Conservation (phyloP, 371 early-diverging fungal species). For the Rhizopus delemar region DNA sequence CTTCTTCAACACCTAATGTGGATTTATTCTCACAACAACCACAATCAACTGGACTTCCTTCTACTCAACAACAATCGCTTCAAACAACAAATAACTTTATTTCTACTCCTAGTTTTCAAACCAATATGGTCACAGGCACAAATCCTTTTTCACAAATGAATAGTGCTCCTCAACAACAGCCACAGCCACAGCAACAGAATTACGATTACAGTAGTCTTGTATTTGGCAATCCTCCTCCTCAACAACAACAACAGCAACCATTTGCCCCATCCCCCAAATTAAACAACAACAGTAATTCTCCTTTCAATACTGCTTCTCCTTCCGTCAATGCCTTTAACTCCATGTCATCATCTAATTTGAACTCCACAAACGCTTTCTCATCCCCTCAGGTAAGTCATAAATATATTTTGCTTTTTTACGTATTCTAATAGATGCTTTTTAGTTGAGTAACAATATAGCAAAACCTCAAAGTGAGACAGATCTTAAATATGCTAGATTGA, state of each 20-base stretch:
- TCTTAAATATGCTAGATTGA: conserved; percentile 25
- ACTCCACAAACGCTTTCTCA: conserved; percentile 12
- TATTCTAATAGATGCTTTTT: neutral
- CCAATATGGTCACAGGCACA: conserved; percentile 26
- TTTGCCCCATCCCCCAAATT: conserved; percentile 4
- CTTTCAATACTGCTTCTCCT: conserved; percentile 3
- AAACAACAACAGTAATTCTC: conserved; percentile 5
- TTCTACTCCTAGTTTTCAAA: conserved; percentile 16
- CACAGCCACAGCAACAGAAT: conserved; percentile 7
- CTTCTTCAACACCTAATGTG: conserved; percentile 15
- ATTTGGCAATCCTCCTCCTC: conserved; percentile 19
- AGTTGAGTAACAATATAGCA: neutral
- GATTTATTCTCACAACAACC: conserved; percentile 32
- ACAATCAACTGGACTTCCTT: conserved; percentile 14
- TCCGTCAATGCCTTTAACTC: conserved; percentile 1
- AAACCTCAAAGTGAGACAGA: conserved; percentile 10
- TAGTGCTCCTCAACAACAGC: conserved; percentile 12
- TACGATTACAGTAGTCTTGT: conserved; percentile 24
- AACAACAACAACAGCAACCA: conserved; percentile 16
- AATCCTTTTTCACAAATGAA: conserved; percentile 27
- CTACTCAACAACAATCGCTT: conserved; percentile 15
- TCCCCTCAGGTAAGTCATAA: conserved; percentile 7
- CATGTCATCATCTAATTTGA: conserved; percentile 4
- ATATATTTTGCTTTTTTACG: neutral
- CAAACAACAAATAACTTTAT: conserved; percentile 9